Percentiles rank a stretch among this genome's conserved stretches.
These are phyloP conservation scores for Boletus sensibilis DNA, from an alignment of 768 basidiomycete species.

Conservation along the genomic window DNA sequence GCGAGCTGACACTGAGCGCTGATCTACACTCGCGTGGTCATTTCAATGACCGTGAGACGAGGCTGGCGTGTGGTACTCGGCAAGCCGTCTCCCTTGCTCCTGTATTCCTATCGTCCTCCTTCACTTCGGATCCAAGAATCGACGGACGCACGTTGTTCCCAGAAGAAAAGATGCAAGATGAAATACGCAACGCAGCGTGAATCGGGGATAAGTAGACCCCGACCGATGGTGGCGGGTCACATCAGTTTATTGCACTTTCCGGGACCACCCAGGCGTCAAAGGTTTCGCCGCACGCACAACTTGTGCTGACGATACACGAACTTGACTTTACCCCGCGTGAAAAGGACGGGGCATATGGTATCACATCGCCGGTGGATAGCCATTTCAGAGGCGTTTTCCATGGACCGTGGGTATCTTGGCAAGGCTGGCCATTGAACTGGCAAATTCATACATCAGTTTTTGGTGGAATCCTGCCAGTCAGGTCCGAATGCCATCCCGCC, in stretches of 20 bases:
- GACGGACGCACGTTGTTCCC: background rate
- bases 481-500: background rate
- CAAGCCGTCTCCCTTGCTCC: background rate
- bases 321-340: too few species aligned
- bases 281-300: background rate
- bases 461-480: background rate
- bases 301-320: background rate
- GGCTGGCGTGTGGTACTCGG: too few species aligned
- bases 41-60: constrained; percentile 2
- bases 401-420: background rate
- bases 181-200: background rate
- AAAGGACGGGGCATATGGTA: background rate
- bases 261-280: background rate
- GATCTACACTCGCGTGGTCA: constrained; percentile 13
- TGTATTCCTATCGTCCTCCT: background rate
- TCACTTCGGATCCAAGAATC: background rate
- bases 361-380: background rate
- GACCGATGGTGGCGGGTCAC: background rate
- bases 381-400: background rate
- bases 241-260: background rate
- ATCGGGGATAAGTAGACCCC: background rate
- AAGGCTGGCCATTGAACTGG: background rate
- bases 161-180: background rate
- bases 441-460: background rate
- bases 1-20: constrained; percentile 3